Conservation (phyloP, 805 yeast species). For the Cyberlindnera amylophila region DNA sequence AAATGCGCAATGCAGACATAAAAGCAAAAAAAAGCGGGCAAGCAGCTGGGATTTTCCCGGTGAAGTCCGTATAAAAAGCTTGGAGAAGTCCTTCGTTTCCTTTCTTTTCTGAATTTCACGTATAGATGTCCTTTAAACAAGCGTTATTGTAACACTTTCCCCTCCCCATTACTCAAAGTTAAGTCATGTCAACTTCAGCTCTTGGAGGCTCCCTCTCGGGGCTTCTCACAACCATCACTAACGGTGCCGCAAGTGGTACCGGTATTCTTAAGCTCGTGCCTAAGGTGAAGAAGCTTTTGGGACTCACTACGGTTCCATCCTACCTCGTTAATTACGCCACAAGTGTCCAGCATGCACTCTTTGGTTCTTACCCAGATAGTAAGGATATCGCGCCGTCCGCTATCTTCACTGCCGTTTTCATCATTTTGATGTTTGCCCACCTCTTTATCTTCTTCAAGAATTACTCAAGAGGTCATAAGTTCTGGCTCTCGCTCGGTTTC, state of each 20-base stretch:
- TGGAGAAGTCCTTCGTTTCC: too few relatives aligned
- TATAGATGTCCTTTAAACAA: too few relatives aligned
- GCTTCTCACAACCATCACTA: slow-evolving; percentile 21
- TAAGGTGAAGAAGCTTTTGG: slow-evolving; percentile 34
- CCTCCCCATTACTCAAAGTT: too few relatives aligned
- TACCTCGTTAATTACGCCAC: slow-evolving; percentile 35
- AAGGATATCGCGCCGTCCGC: slow-evolving; percentile 59
- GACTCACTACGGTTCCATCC: slow-evolving; percentile 36
- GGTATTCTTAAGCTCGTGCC: slow-evolving; percentile 38
- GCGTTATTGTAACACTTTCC: too few relatives aligned
- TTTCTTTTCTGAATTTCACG: too few relatives aligned
- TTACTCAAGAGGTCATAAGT: slow-evolving; percentile 53
- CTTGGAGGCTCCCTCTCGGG: slow-evolving; percentile 14
- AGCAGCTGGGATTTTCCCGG: too few relatives aligned
- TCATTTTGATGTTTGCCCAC: slow-evolving; percentile 45
- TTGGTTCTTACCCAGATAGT: slow-evolving; percentile 58
- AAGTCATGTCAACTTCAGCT: slow-evolving; percentile 1
- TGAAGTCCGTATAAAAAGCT: too few relatives aligned
- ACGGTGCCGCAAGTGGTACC: slow-evolving; percentile 48
- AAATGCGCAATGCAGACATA: too few relatives aligned
- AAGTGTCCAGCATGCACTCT: slow-evolving; percentile 44
- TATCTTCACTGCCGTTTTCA: slow-evolving; percentile 51
- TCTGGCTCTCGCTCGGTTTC: slow-evolving; percentile 51
- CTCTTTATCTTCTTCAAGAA: slow-evolving; percentile 44
- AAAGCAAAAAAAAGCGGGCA: too few relatives aligned